These are phyloP conservation scores for Fusarium abutilonis DNA, from an alignment of 2,329 filamentous ascomycete genomes.

Conservation along the genomic window DNA sequence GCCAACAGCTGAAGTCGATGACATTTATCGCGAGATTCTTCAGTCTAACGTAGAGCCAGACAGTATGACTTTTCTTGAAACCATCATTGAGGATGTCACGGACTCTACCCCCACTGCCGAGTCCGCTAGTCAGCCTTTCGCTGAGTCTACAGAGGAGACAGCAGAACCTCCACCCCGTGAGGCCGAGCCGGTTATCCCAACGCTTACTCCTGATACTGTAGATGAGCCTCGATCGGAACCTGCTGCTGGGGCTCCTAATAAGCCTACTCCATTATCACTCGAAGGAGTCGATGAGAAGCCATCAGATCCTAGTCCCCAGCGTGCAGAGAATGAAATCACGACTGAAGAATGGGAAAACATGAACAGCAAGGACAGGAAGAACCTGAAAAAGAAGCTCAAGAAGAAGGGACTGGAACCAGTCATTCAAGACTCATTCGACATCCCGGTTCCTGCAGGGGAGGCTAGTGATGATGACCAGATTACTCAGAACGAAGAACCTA, in stretches of 20 bases:
- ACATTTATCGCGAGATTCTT: background rate
- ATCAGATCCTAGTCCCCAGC: conserved; percentile 10
- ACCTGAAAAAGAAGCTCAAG: conserved; percentile 40
- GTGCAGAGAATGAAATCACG: conserved; percentile 39
- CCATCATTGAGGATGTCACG: conserved; percentile 1
- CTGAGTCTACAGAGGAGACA: conserved; percentile 1
- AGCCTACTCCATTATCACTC: background rate
- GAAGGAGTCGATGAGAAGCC: conserved; percentile 5
- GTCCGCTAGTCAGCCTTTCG: background rate
- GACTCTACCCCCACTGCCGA: background rate
- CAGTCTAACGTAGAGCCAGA: background rate
- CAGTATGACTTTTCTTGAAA: background rate
- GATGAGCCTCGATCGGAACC: conserved; percentile 3
- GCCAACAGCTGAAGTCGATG: background rate
- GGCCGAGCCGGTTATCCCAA: background rate
- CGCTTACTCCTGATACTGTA: conserved; percentile 8
- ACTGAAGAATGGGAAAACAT: conserved; percentile 37
- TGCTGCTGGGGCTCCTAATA: background rate
- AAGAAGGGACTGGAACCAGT: conserved; percentile 38
- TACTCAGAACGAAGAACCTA: conserved; percentile 1
- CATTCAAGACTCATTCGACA: conserved; percentile 24
- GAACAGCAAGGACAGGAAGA: conserved; percentile 39
- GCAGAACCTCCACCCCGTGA: background rate
- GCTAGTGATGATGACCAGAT: conserved; percentile 1
- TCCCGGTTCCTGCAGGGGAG: background rate